Conservation (phyloP, 2,329 filamentous ascomycete genomes). For the Aspergillus pseudoviridinutans region DNA sequence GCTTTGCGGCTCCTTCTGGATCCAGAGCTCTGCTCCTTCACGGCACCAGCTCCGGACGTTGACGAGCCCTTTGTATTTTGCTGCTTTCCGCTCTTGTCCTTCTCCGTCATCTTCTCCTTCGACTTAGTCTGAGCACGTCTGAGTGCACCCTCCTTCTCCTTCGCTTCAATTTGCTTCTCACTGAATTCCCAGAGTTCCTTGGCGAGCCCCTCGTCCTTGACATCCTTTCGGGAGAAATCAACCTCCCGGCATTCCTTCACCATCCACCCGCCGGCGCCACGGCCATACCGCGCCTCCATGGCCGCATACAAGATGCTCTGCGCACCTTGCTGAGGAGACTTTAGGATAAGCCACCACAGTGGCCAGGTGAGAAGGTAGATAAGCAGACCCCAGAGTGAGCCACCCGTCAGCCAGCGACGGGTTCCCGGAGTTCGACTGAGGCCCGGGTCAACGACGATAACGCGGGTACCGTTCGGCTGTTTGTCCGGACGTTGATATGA, state of each 20-base stretch:
- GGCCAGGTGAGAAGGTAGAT: constrained; percentile 75
- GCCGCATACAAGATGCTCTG: constrained; percentile 81
- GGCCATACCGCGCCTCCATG: constrained; percentile 71
- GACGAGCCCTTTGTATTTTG: constrained; percentile 16
- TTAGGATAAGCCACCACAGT: constrained; percentile 81
- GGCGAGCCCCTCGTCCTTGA: constrained; percentile 72
- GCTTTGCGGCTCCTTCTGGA: constrained; percentile 40
- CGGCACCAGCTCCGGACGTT: constrained; percentile 3
- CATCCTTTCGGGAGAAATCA: constrained; percentile 66
- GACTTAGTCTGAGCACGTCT: constrained; percentile 51
- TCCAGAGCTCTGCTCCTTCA: constrained; percentile 31
- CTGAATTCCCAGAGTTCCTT: constrained; percentile 88
- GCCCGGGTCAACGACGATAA: constrained; percentile 85
- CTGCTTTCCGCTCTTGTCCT: constrained; percentile 19
- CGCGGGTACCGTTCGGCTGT: constrained; percentile 74
- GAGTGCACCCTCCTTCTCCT: constrained; percentile 74
- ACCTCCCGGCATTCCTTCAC: constrained; percentile 87
- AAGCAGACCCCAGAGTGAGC: constrained; percentile 73
- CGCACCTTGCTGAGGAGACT: constrained; percentile 76
- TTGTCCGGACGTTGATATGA: constrained; percentile 79
- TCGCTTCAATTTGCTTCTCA: constrained; percentile 74
- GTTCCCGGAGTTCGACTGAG: constrained; percentile 80
- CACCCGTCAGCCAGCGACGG: constrained; percentile 79
- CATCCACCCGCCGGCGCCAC: constrained; percentile 63
- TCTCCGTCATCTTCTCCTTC: constrained; percentile 44